A percentile compares a stretch with the other conserved stretches of the same genome.
phyloP scores from a whole-genome alignment of 1,284 basidiomycete genomes.

The Cutaneotrichosporon dermatis region DNA sequence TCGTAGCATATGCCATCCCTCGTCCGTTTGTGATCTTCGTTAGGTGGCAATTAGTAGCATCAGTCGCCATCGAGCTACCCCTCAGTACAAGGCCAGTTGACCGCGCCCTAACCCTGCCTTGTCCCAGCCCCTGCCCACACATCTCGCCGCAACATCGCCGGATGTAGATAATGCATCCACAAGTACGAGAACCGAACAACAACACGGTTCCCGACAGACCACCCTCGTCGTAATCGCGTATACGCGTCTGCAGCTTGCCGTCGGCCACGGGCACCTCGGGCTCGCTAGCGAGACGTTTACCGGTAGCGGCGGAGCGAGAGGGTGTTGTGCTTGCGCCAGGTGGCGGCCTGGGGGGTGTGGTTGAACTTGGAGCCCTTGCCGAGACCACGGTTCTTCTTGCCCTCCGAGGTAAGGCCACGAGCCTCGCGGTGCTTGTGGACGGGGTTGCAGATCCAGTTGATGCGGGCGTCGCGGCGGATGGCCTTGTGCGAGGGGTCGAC shows the following conservation, averaged over 20 bases:
- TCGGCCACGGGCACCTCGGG: slow-evolving; percentile 11
- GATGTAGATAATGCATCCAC: slow-evolving; percentile 17
- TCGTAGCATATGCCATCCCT: too few species aligned
- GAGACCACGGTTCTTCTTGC: slow-evolving; percentile 77
- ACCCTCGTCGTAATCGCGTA: not conserved
- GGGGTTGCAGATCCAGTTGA: slow-evolving; percentile 93
- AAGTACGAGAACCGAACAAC: not conserved
- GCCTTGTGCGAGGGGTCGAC: slow-evolving; percentile 67
- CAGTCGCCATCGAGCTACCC: too few species aligned
- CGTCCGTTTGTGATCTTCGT: too few species aligned
- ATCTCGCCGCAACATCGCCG: too few species aligned
- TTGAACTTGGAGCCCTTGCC: slow-evolving; percentile 96
- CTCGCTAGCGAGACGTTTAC: slow-evolving; percentile 53
- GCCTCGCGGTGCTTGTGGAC: slow-evolving; percentile 99
- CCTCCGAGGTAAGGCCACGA: slow-evolving; percentile 92
- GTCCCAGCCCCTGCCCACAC: too few species aligned
- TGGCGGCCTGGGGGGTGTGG: slow-evolving; percentile 82
- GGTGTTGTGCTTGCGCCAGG: slow-evolving; percentile 97
- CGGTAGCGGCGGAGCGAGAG: slow-evolving; percentile 97
- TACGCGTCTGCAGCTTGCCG: not conserved
- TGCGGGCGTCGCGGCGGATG: slow-evolving; percentile 88
- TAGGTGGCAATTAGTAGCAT: too few species aligned
- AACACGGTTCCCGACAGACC: not conserved
- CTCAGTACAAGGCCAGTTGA: too few species aligned
- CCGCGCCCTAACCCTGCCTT: too few species aligned